Evolutionary conservation across 768 basidiomycete genomes (phyloP), one percentile per base, ranked within the genome.

Genomic region (Auricularia heimuer): DNA sequence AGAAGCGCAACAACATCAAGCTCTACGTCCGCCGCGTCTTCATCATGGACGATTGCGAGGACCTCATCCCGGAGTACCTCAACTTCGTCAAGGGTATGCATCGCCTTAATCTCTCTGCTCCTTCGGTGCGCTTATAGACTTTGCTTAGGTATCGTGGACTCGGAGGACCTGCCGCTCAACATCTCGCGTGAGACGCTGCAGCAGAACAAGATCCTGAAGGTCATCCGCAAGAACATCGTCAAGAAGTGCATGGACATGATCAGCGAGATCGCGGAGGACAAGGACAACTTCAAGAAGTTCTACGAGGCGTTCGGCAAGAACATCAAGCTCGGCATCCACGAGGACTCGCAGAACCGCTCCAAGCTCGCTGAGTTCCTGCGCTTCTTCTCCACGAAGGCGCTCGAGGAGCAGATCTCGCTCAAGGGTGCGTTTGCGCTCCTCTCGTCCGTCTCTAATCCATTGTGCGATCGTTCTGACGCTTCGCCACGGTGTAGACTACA

Each of bases 1-100:
- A 98, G 91, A 98, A 98, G 87, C 92, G 96, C 73, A 98, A 98
- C 86, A 98, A 98, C 90, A 98, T 99, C 85, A 99, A 99, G 82
- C 94, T 99, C 76, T 99, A 98, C 76, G 97, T 99, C 71, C 93
- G 97, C 82, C 94, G 97, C 65, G 96, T 98, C 73, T 98, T 99
- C 85, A 98, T 99, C 85, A 98, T 97, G 93, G 97, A 99, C 79
- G 95, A 97, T 78, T 98, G 96, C 77, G 96, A 98, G 82, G 97
- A 99, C 74, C 82, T 97, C 75, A 98, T 96, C 74, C 96, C 96
- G 71, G 96, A 98, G 77, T 98, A 98, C 84, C 92, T 98, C 78
- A 98, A 98, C 85, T 98, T 98, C 77, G 87, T 98, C 81, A 97
- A 97, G 86, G 94, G 76, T 29, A 1, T 2, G 29, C n/a, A n/a